These are phyloP conservation scores for Maudiozyma pseudohumilis DNA, from an alignment of 805 yeast species.

Conservation along the genomic window DNA sequence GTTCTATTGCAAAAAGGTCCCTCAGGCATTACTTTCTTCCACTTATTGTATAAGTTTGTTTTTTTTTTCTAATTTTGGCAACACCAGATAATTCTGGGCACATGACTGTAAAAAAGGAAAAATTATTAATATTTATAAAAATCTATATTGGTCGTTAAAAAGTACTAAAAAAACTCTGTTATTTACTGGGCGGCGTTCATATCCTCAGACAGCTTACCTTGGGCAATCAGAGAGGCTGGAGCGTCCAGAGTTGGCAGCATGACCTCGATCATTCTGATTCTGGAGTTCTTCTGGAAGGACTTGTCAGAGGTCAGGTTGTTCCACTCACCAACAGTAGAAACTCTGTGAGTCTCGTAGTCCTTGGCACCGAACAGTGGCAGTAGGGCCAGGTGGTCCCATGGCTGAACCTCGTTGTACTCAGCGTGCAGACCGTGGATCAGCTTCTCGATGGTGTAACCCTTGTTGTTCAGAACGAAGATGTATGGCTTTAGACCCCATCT, in stretches of 20 bases:
- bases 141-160: no score
- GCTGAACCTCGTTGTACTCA: slow-evolving; percentile 51
- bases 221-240: slow-evolving; percentile 49
- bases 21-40: no score
- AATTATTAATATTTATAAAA: no score
- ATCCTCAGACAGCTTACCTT: slow-evolving; percentile 49
- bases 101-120: no score
- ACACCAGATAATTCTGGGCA: no score
- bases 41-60: no score
- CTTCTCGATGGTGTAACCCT: slow-evolving; percentile 65
- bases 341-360: slow-evolving; percentile 41
- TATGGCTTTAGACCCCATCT: slow-evolving; percentile 56
- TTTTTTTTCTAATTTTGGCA: no score
- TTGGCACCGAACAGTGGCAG: slow-evolving; percentile 39
- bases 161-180: no score
- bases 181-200: slow-evolving; percentile 30
- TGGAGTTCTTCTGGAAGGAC: slow-evolving; percentile 42
- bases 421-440: slow-evolving; percentile 58
- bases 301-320: slow-evolving; percentile 37
- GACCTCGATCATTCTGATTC: slow-evolving; percentile 53
- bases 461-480: slow-evolving; percentile 58
- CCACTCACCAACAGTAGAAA: slow-evolving; percentile 47
- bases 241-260: slow-evolving; percentile 61
- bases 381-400: slow-evolving; percentile 52
- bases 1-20: no score